phyloP scores from a whole-genome alignment of 2,329 filamentous ascomycete species.

The Calonectria honghensis region DNA sequence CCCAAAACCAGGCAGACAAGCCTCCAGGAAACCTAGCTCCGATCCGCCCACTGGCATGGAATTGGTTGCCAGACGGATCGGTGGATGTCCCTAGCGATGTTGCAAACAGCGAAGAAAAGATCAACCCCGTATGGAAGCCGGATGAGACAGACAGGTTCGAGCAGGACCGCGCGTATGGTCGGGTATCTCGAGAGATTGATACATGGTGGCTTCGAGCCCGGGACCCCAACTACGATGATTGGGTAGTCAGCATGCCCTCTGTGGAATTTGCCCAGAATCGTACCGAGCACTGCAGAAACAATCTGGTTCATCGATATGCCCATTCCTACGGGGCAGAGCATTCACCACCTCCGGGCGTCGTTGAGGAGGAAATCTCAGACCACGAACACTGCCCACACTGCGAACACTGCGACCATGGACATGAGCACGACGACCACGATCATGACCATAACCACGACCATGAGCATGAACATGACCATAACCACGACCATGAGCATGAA shows the following conservation, averaged over 20 bases:
- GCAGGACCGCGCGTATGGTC: slow-evolving; percentile 75
- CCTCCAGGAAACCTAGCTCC: slow-evolving; percentile 70
- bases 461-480: slow-evolving; percentile 55
- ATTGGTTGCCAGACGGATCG: slow-evolving; percentile 69
- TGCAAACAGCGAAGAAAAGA: slow-evolving; percentile 64
- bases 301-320: slow-evolving; percentile 74
- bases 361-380: slow-evolving; percentile 63
- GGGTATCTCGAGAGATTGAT: slow-evolving; percentile 79
- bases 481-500: slow-evolving; percentile 56
- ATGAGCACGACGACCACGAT: slow-evolving; percentile 40
- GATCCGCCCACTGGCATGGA: slow-evolving; percentile 72
- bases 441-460: slow-evolving; percentile 48
- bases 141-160: slow-evolving; percentile 74
- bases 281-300: slow-evolving; percentile 75
- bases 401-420: slow-evolving; percentile 37
- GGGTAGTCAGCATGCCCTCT: slow-evolving; percentile 75
- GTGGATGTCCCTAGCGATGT: slow-evolving; percentile 57
- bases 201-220: slow-evolving; percentile 78
- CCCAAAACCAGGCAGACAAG: slow-evolving; percentile 68
- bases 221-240: slow-evolving; percentile 76
- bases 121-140: slow-evolving; percentile 70
- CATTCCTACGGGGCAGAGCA: slow-evolving; percentile 66
- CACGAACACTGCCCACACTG: slow-evolving; percentile 62
- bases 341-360: slow-evolving; percentile 59
- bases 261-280: slow-evolving; percentile 75